A percentile compares a stretch with the other conserved stretches of the same genome.
Conservation (phyloP, 2,329 filamentous ascomycete genomes). For the Talaromyces verruculosus region DNA sequence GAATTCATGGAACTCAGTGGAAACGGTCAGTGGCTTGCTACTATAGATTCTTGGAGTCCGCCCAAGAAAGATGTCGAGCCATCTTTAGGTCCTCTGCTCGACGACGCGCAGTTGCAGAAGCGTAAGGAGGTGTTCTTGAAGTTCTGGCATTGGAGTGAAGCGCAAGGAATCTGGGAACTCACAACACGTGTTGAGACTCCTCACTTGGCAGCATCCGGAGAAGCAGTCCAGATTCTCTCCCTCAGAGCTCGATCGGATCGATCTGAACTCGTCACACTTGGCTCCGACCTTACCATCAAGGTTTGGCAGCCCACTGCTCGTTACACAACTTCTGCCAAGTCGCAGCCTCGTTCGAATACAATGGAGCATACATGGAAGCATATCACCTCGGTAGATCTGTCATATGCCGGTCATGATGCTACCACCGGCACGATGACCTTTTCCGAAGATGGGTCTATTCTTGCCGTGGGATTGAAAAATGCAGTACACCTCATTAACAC, state of each 20-base stretch:
- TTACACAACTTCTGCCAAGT: conserved; percentile 65
- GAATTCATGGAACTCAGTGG: conserved; percentile 71
- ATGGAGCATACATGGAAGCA: conserved; percentile 73
- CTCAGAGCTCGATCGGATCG: conserved; percentile 68
- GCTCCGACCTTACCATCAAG: conserved; percentile 73
- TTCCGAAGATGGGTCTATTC: conserved; percentile 78
- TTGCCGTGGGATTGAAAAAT: conserved; percentile 62
- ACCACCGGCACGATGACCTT: conserved; percentile 57
- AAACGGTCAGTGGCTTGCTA: conserved; percentile 87
- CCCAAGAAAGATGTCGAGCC: conserved; percentile 66
- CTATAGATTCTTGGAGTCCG: conserved; percentile 86
- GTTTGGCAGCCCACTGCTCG: conserved; percentile 77
- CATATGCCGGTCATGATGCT: conserved; percentile 51
- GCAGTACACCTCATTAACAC: conserved; percentile 76
- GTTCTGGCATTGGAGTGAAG: conserved; percentile 74
- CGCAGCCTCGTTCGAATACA: conserved; percentile 49
- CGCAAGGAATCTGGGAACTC: conserved; percentile 64
- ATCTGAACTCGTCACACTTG: conserved; percentile 78
- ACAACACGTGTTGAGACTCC: conserved; percentile 81
- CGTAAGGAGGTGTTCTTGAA: conserved; percentile 76
- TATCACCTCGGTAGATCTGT: conserved; percentile 27
- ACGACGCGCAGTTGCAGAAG: conserved; percentile 48
- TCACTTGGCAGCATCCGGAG: conserved; percentile 60
- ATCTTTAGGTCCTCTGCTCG: conserved; percentile 46
- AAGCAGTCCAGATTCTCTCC: conserved; percentile 64